Conservation (phyloP, 2,329 filamentous ascomycete species). For the Coniosporium tulheliwenetii region DNA sequence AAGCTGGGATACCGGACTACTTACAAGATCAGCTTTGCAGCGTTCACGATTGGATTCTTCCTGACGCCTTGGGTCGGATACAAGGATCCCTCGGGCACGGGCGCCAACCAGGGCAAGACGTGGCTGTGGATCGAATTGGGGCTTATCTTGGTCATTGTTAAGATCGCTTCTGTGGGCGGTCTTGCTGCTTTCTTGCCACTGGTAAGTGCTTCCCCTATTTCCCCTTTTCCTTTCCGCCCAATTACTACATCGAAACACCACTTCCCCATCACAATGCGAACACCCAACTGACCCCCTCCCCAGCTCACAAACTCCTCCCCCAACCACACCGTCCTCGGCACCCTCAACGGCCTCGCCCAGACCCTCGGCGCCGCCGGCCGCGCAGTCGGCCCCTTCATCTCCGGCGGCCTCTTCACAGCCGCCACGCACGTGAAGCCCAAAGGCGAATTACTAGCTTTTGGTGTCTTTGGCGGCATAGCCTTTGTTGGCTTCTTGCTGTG, state of each 20-base stretch:
- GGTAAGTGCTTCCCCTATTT: conserved; percentile 33
- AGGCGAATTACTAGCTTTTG: conserved; percentile 75
- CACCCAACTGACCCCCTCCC: conserved; percentile 2
- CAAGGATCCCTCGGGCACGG: conserved; percentile 37
- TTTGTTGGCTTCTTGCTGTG: conserved; percentile 68
- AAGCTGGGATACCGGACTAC: conserved; percentile 73
- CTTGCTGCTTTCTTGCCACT: conserved; percentile 78
- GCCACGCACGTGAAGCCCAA: conserved; percentile 59
- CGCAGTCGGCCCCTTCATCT: conserved; percentile 75
- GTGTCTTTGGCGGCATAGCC: conserved; percentile 69
- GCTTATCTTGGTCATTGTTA: conserved; percentile 69
- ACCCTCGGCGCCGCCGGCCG: conserved; percentile 83
- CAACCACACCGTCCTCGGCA: conserved; percentile 70
- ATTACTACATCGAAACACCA: not conserved
- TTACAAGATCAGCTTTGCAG: conserved; percentile 63
- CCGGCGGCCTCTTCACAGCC: conserved; percentile 71
- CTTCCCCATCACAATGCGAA: not conserved
- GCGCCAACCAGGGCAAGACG: conserved; percentile 40
- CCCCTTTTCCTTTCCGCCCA: not conserved
- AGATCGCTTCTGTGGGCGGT: conserved; percentile 76
- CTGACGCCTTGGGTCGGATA: conserved; percentile 87
- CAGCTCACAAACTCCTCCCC: conserved; percentile 90
- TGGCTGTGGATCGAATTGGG: conserved; percentile 76
- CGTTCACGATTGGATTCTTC: conserved; percentile 68
- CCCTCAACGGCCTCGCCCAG: conserved; percentile 85